A percentile compares a stretch with the other conserved stretches of the same genome.
These are phyloP conservation scores for Cercospora zeina DNA, from an alignment of 2,329 filamentous ascomycete genomes.

Conservation along the genomic window DNA sequence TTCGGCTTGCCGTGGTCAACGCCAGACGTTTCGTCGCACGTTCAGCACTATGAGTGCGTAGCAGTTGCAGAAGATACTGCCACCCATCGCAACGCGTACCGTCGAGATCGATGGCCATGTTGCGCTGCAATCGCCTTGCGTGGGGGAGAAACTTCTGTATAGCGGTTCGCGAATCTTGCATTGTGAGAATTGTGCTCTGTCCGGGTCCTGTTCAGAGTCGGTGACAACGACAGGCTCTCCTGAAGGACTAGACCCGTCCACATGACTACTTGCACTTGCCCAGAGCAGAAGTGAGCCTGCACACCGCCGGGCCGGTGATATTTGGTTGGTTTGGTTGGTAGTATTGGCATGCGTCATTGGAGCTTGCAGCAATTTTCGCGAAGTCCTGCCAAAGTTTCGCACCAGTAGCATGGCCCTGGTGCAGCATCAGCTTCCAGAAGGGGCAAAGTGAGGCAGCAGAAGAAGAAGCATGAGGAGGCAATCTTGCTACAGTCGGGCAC, in stretches of 20 bases:
- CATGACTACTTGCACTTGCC: background rate
- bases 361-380: background rate
- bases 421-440: constrained; percentile 12
- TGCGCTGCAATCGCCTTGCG: background rate
- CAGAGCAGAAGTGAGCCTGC: background rate
- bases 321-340: constrained; percentile 19
- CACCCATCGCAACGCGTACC: background rate
- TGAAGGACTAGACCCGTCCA: background rate
- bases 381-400: background rate
- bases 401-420: background rate
- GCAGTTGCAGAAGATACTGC: background rate
- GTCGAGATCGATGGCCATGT: background rate
- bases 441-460: background rate
- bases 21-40: background rate
- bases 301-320: background rate
- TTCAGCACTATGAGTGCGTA: constrained; percentile 2
- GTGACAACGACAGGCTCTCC: background rate
- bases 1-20: background rate
- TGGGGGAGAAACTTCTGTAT: background rate
- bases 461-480: constrained; percentile 7
- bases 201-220: background rate
- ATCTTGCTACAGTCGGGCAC: background rate
- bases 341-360: constrained; percentile 17
- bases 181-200: background rate
- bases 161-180: background rate